Evolutionary conservation across 2,329 filamentous ascomycete genomes (phyloP), one percentile per base, ranked within the genome.

Genomic region (Colletotrichum tropicale): DNA sequence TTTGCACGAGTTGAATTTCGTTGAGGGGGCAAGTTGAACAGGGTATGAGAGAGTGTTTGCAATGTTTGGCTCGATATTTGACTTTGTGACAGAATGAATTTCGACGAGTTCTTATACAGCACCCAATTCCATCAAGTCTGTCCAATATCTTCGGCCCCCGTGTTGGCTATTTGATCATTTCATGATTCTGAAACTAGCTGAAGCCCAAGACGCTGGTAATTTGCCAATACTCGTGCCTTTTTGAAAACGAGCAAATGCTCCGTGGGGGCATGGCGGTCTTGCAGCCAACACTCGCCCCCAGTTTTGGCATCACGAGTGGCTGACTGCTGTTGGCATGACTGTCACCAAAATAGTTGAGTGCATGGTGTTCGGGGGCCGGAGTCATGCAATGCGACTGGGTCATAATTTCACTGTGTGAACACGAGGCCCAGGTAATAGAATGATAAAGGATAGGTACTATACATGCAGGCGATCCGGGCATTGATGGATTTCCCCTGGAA

Each of bases 1-100:
- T n/a, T 0, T 43, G 0, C 0, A 43, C 18, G 38, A 43, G 18
- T 4, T n/a, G 0, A 6, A 6, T 2, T 43, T 43, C 12, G 38
- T n/a, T 12, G 9, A 43, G 0, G 8, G 4, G 4, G 38, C 16
- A 43, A 9, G n/a, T 5, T 9, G 3, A 7, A 8, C 15, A 36
- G 34, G 16, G 5, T 38, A 18, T 18, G 8, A n/a, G 38, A n/a
- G 18, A 6, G 9, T 2, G 9, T n/a, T 43, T 12, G 38, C 18
- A n/a, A 43, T 6, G 1, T 43, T 43, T 43, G 38, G 18, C 38
- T 43, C 38, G 3, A n/a, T 18, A 1, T 38, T 16, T 38, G 36
- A 38, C 5, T 18, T 5, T 5, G 1, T 38, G 36, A 9, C 36
- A 0, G 36, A 5, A 38, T 9, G 36, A 18, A 18, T 5, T 38